Evolutionary conservation across 352 stramenopile genomes (phyloP), one percentile per base, ranked within the genome.

Genomic region (Peronospora belbahrii): DNA sequence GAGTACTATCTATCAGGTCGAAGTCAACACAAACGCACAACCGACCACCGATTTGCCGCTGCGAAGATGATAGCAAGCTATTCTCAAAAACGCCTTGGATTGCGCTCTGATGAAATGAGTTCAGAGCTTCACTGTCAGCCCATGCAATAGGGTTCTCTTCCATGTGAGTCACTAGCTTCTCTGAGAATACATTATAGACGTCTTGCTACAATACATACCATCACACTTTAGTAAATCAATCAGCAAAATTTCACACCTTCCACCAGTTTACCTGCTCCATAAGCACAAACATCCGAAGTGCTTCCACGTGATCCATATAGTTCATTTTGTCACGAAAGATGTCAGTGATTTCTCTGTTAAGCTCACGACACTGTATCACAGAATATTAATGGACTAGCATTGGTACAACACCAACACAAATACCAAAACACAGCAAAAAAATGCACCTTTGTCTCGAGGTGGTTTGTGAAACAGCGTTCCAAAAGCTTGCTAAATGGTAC

Each of bases 211-310:
- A 19, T 25, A 37, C 23, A 8, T 30, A 43, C 30, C 19, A 52
- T 23, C 9, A 38, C 34, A 14, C 31, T 24, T 14, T 46, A 28
- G 15, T 19, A 14, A 44, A 28, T 27, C 10, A 38, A 3, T 9
- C 45, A 27, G 17, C 20, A 56, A 48, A 34, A 24, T 6, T 18
- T 7, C 9, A 39, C 11, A 31, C 24, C n/a, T n/a, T 5, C 13
- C 2, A 24, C 4, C 5, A 7, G 11, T 22, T 30, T 62, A 87
- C 75, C 75, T 85, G 70, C 36, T 75, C 68, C 73, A 88, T 85
- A n/a, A 88, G 64, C 5, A 88, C 67, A 34, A 81, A 84, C 39
- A 67, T 56, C 9, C 73, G 66, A 24, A 88, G 52, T 3, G 61
- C 43, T 34, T 85, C 46, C 4, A 81, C 50, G 15, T 85, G 72